These are phyloP conservation scores for Coemansia asiatica DNA, from an alignment of 192 early-diverging fungal genomes.

Conservation along the genomic window DNA sequence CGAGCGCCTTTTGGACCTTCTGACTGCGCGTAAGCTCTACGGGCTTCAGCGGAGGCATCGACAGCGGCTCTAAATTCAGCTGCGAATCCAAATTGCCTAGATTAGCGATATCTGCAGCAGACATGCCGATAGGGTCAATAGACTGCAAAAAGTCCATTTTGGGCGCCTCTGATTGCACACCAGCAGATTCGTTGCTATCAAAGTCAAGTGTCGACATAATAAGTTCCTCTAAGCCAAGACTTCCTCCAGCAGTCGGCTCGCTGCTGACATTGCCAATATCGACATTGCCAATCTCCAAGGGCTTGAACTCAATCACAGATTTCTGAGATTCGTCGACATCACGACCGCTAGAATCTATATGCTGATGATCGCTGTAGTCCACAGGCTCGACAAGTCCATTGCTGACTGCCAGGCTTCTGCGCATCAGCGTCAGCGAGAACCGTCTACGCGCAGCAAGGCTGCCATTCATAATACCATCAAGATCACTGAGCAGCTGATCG, in stretches of 20 bases:
- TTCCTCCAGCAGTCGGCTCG: not conserved
- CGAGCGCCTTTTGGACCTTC: slow-evolving; percentile 51
- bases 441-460: slow-evolving; percentile 46
- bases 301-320: slow-evolving; percentile 33
- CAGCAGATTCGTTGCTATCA: not conserved
- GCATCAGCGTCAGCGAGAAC: slow-evolving; percentile 46
- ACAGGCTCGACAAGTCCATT: slow-evolving; percentile 39
- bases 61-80: slow-evolving; percentile 5
- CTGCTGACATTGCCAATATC: slow-evolving; percentile 1
- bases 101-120: not conserved
- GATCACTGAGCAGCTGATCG: slow-evolving; percentile 39
- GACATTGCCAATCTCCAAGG: slow-evolving; percentile 32
- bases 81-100: slow-evolving; percentile 1
- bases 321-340: not conserved
- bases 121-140: not conserved
- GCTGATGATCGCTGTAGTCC: slow-evolving; percentile 21
- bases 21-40: slow-evolving; percentile 44
- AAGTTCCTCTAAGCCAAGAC: slow-evolving; percentile 33
- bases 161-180: not conserved
- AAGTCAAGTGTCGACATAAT: slow-evolving; percentile 11
- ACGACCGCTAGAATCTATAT: not conserved
- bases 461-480: slow-evolving; percentile 49
- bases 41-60: slow-evolving; percentile 15
- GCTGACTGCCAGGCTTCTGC: slow-evolving; percentile 40
- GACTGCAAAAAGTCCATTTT: not conserved